Base-by-base conservation (phyloP, 1,284 basidiomycete genomes). In the Fomitiporia mediterranea region DNA sequence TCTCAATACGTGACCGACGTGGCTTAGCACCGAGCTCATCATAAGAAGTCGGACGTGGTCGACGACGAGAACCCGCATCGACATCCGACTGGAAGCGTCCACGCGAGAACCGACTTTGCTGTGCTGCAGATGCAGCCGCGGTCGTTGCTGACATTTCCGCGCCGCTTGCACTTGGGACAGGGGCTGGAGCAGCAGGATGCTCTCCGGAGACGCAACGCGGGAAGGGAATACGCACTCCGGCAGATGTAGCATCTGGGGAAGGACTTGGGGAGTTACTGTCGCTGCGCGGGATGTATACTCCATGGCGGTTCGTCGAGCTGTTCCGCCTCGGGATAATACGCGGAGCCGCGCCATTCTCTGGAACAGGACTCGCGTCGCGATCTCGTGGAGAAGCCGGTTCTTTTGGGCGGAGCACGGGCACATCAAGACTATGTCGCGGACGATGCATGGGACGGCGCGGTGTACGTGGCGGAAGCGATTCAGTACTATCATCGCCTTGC, bases 41-140 rank as follows among this genome's bases (percentile, higher is more conserved):
- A 58, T 79, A 81, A 53, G 86, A 86, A 63, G 71, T 82, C n/a
- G 84, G 84, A 42, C 84, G 73, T 15, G 75, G 75, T 30, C 78
- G 75, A 55, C 79, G 72, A 58, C 78, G 74, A 30, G 76, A 68
- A 62, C 71, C 74, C 7, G 86, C 85, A 49, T 85, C 72, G 85
- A 64, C 83, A 85, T 51, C 34, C 37, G 54, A 47, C 66, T 84
- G 81, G 71, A 88, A 86, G 34, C 85, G 78, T 19, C 82, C 81
- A 4, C 84, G 38, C 74, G 72, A 7, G 75, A 77, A 76, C 42
- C 55, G 53, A 21, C 48, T 51, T 72, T 75, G 47, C 81, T 75
- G 53, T 67, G 27, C 47, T 23, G 46, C 39, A 19, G 56, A 23
- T 17, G 53, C 53, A 23, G 55, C 49, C 23, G 55, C 55, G 9